Evolutionary conservation across 257 asterid species (phyloP).

Genomic region (Penstemon eatonii): DNA sequence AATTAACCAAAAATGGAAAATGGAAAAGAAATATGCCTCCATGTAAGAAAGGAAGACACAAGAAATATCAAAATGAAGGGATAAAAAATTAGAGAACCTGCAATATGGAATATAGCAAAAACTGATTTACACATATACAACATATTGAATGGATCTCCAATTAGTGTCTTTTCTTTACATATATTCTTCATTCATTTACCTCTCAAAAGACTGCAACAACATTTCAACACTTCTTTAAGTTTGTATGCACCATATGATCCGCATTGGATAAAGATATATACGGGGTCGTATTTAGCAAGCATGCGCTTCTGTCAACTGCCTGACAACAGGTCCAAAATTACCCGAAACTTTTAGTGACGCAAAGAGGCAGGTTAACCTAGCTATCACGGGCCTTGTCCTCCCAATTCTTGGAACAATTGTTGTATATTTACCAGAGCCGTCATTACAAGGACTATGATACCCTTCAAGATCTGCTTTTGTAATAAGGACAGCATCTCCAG

Average conservation of each 20-base stretch:
- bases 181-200: conserved; percentile 27
- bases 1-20: no score
- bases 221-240: conserved; percentile 14
- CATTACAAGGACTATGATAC: conserved; percentile 54
- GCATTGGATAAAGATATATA: conserved; percentile 23
- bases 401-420: conserved; percentile 38
- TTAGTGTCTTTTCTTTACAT: not conserved
- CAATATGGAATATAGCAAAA: no score
- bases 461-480: conserved; percentile 96
- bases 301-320: conserved; percentile 70
- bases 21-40: no score
- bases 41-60: no score
- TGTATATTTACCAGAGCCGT: conserved; percentile 45
- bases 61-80: no score
- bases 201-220: conserved; percentile 14
- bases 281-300: conserved; percentile 38
- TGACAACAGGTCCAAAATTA: conserved; percentile 43
- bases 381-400: conserved; percentile 67
- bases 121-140: conserved; percentile 18
- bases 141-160: no score
- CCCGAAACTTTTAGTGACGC: conserved; percentile 73
- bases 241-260: conserved; percentile 25
- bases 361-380: conserved; percentile 77
- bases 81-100: no score
- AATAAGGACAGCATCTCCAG: conserved; percentile 76